Conservation (phyloP, 306 rosid species). For the Carpinus fangiana region DNA sequence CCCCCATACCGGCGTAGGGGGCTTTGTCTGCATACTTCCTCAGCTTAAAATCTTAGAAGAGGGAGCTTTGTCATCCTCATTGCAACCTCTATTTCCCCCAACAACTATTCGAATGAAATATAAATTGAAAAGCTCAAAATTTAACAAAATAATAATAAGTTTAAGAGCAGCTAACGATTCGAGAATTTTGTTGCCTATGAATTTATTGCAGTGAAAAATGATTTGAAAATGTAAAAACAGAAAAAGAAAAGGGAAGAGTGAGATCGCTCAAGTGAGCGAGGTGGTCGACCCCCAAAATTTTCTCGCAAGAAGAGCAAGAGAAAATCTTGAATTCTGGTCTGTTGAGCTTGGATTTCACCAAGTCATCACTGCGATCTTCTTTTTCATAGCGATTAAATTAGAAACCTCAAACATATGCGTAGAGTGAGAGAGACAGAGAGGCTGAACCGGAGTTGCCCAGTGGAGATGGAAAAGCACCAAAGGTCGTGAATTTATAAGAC, state of each 20-base stretch:
- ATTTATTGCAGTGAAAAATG: background rate
- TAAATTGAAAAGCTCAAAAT: background rate
- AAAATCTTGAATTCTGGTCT: no score
- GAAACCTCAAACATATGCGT: no score
- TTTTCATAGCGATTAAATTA: no score
- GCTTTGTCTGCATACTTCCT: slow-evolving; percentile 66
- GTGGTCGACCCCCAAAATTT: slow-evolving; percentile 73
- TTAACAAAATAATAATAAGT: background rate
- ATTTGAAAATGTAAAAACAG: background rate
- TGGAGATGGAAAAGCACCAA: background rate
- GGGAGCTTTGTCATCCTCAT: slow-evolving; percentile 75
- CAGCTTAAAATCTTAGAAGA: slow-evolving; percentile 62
- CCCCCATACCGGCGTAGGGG: no score
- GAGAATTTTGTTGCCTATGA: background rate
- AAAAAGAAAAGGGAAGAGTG: background rate
- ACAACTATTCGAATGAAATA: background rate
- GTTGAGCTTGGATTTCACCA: no score
- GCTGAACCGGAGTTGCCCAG: background rate
- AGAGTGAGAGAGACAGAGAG: background rate
- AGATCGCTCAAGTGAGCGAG: slow-evolving; percentile 94
- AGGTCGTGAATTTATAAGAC: background rate
- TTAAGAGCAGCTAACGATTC: background rate
- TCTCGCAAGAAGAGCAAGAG: slow-evolving; percentile 14
- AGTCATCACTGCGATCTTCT: no score
- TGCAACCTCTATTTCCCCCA: slow-evolving; percentile 40